A percentile compares a stretch with the other conserved stretches of the same genome.
Conservation (phyloP, 345 rosid genomes). For the Lepidium africanum region DNA sequence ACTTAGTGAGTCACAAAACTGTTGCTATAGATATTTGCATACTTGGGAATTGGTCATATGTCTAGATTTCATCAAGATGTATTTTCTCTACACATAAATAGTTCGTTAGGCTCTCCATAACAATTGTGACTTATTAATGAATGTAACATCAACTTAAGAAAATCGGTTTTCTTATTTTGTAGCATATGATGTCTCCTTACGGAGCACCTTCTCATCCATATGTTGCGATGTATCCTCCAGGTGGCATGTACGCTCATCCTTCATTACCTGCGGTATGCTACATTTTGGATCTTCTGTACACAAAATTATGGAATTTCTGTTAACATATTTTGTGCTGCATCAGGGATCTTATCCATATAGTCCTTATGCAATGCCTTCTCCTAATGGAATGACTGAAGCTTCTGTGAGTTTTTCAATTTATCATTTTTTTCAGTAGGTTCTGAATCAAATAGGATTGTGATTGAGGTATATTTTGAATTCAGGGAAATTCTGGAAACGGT, state of each 20-base stretch:
- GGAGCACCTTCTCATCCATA: constrained; percentile 93
- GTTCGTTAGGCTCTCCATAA: not conserved
- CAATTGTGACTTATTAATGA: not conserved
- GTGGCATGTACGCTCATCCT: constrained; percentile 90
- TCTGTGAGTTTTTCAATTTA: constrained; percentile 40
- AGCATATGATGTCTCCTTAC: constrained; percentile 96
- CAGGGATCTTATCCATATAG: constrained; percentile 97
- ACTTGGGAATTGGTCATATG: not conserved
- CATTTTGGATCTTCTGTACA: constrained; percentile 2
- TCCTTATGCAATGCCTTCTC: constrained; percentile 90
- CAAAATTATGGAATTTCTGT: not conserved
- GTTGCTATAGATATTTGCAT: not conserved
- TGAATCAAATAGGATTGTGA: constrained; percentile 7
- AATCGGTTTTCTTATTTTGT: constrained; percentile 3
- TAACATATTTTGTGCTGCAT: constrained; percentile 8
- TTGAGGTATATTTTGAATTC: constrained; percentile 17
- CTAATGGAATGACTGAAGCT: constrained; percentile 82
- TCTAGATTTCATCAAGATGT: not conserved
- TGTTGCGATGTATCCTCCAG: constrained; percentile 97
- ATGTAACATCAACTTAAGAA: not conserved
- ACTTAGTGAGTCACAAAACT: not conserved
- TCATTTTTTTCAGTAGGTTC: not conserved
- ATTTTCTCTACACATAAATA: not conserved
- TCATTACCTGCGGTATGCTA: constrained; percentile 78
- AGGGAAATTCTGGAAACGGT: constrained; percentile 70